A percentile compares a stretch with the other conserved stretches of the same genome.
phyloP scores from a whole-genome alignment of 192 early-diverging fungal species.

The Entomortierella parvispora region DNA sequence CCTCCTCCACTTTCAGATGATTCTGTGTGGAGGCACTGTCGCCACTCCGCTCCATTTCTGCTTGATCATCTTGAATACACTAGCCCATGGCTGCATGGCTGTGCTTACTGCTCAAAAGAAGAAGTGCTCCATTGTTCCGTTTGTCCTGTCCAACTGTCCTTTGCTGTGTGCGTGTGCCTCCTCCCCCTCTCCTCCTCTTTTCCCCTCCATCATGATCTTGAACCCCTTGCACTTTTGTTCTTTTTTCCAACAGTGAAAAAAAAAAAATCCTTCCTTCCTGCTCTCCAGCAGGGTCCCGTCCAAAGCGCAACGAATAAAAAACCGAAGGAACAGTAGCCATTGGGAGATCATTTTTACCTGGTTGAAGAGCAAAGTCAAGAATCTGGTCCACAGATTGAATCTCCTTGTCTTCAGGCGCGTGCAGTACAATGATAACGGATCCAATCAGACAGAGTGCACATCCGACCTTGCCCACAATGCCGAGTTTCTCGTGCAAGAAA shows the following conservation, averaged over 20 bases:
- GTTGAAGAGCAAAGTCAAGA: slow-evolving; percentile 80
- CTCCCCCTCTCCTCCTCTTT: background rate
- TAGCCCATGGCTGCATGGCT: too few species aligned
- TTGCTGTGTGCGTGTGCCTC: background rate
- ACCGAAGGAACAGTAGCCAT: slow-evolving; percentile 1
- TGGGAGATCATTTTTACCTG: too few species aligned
- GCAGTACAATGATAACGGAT: slow-evolving; percentile 87
- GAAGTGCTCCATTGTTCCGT: background rate
- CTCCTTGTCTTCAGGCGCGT: slow-evolving; percentile 85
- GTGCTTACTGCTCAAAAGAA: too few species aligned
- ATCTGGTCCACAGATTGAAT: slow-evolving; percentile 88
- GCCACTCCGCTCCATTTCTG: slow-evolving; percentile 11
- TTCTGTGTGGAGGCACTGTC: too few species aligned
- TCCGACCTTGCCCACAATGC: slow-evolving; percentile 85
- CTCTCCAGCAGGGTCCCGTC: too few species aligned
- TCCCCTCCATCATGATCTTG: background rate
- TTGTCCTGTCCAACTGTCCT: background rate
- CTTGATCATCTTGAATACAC: slow-evolving; percentile 46
- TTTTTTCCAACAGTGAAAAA: background rate
- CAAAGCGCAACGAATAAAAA: background rate
- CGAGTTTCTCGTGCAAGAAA: slow-evolving; percentile 89
- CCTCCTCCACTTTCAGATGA: too few species aligned
- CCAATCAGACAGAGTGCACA: slow-evolving; percentile 91
- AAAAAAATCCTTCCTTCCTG: background rate
- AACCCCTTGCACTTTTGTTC: background rate